These are phyloP conservation scores for Trichothecium roseum DNA, from an alignment of 2,329 filamentous ascomycete species.

Conservation along the genomic window DNA sequence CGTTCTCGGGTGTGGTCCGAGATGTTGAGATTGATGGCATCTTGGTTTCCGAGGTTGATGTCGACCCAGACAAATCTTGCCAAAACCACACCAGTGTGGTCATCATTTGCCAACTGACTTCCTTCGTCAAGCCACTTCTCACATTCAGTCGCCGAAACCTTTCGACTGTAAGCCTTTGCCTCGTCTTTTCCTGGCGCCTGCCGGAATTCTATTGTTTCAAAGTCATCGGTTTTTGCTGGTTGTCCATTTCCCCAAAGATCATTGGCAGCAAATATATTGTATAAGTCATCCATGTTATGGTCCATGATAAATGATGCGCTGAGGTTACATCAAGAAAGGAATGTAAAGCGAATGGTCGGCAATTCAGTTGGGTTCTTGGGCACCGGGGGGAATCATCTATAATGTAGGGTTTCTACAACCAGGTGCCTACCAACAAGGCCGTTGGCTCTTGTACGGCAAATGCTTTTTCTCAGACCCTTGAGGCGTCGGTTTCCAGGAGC, in stretches of 20 bases:
- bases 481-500: too few species aligned
- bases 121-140: constrained; percentile 1
- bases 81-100: constrained; percentile 13
- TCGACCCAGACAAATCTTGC: constrained; percentile 17
- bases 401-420: too few species aligned
- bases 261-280: constrained; percentile 5
- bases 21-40: constrained; percentile 15
- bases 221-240: not conserved
- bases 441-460: too few species aligned
- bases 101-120: not conserved
- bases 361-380: too few species aligned
- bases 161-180: constrained; percentile 1
- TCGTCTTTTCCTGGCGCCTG: not conserved
- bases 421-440: too few species aligned
- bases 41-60: constrained; percentile 12
- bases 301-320: too few species aligned
- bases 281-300: constrained; percentile 1
- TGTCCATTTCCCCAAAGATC: not conserved
- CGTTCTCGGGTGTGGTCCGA: constrained; percentile 8
- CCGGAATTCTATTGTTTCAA: constrained; percentile 2
- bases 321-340: too few species aligned
- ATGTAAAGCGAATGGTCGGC: too few species aligned
- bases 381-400: too few species aligned
- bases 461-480: too few species aligned
- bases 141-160: not conserved